A percentile compares a stretch with the other conserved stretches of the same genome.
Evolutionary conservation across 306 rosid genomes (phyloP).

Genomic region (Canavalia ensiformis): DNA sequence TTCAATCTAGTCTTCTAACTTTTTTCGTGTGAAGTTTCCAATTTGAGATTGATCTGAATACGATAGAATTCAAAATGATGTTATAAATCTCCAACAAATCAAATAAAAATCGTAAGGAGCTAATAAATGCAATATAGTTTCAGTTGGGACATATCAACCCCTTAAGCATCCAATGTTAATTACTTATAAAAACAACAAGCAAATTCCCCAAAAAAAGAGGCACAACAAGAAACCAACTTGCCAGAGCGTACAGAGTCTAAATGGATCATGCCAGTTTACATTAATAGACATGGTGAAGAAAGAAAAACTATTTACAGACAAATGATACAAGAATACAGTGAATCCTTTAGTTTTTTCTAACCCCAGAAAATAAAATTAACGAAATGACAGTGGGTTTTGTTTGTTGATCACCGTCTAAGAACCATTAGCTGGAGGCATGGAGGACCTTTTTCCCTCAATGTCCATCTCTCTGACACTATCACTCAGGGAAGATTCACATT

Average conservation of each 20-base stretch:
- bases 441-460: constrained; percentile 56
- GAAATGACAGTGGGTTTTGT: constrained; percentile 42
- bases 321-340: constrained; percentile 42
- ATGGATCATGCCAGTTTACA: constrained; percentile 30
- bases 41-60: too few relatives aligned
- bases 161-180: constrained; percentile 13
- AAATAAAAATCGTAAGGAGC: too few relatives aligned
- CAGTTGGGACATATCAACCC: not conserved
- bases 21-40: too few relatives aligned
- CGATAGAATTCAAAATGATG: too few relatives aligned
- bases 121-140: not conserved
- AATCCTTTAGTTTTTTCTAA: constrained; percentile 32
- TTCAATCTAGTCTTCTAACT: too few relatives aligned
- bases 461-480: constrained; percentile 74
- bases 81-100: too few relatives aligned
- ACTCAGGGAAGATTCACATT: constrained; percentile 61
- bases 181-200: constrained; percentile 8
- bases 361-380: constrained; percentile 23
- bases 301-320: constrained; percentile 41
- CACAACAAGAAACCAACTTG: constrained; percentile 6
- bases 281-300: constrained; percentile 16
- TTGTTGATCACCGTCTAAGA: constrained; percentile 53
- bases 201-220: constrained; percentile 32
- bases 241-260: constrained; percentile 13
- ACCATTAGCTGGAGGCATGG: constrained; percentile 61